Percentiles rank a stretch among this genome's conserved stretches.
Evolutionary conservation across 306 rosid genomes (phyloP).

Genomic region (Prunus mongolica): DNA sequence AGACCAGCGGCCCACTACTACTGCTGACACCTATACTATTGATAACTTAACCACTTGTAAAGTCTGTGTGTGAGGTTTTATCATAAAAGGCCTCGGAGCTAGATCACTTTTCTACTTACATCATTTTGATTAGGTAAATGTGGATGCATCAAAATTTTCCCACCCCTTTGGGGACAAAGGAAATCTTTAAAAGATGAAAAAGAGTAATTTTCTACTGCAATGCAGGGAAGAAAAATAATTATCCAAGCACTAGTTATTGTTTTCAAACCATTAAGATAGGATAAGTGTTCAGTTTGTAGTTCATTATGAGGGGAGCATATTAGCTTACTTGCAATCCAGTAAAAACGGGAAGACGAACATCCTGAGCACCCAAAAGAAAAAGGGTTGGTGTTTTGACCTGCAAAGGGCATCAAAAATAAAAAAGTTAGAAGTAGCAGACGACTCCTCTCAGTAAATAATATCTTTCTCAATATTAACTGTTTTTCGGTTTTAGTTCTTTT

Average conservation of each 20-base stretch:
- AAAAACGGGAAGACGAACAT: conserved; percentile 46
- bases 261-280: background rate
- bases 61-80: too few species aligned
- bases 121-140: background rate
- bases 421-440: background rate
- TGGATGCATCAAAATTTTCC: conserved; percentile 1
- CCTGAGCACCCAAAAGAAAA: conserved; percentile 73
- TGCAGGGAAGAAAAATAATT: background rate
- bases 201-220: background rate
- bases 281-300: background rate
- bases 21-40: too few species aligned
- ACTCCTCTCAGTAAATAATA: background rate
- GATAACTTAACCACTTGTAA: too few species aligned
- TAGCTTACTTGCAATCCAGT: conserved; percentile 5
- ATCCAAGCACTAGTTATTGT: background rate
- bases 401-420: conserved; percentile 12
- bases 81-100: too few species aligned
- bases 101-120: background rate
- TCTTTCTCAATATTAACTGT: background rate
- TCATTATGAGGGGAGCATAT: background rate
- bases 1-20: too few species aligned
- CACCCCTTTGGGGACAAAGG: background rate
- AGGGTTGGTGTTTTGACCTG: conserved; percentile 82
- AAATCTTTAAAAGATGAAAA: background rate
- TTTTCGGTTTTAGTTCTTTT: background rate